Evolutionary conservation across 1,284 basidiomycete species (phyloP).

Genomic region (Irpex lacteus): DNA sequence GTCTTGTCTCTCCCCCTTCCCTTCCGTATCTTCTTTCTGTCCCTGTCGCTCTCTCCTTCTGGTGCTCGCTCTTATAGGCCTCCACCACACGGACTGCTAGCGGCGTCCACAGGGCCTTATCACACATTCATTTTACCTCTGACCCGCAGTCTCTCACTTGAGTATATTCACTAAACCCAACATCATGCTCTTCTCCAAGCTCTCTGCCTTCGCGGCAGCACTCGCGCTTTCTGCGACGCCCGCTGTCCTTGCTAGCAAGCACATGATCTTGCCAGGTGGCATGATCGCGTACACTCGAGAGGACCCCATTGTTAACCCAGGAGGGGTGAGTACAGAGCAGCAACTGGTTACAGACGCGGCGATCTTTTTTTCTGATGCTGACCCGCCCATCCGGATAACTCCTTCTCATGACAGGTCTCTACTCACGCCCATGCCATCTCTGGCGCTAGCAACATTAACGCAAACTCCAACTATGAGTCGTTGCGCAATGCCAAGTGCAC

Average conservation of each 20-base stretch:
- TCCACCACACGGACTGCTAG: constrained; percentile 8
- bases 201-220: constrained; percentile 19
- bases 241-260: constrained; percentile 25
- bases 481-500: constrained; percentile 23
- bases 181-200: constrained; percentile 15
- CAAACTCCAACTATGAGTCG: constrained; percentile 20
- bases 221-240: constrained; percentile 20
- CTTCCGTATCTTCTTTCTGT: constrained; percentile 7
- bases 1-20: constrained; percentile 2
- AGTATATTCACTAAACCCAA: background rate
- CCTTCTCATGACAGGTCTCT: constrained; percentile 13
- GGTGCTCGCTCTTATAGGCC: constrained; percentile 3
- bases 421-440: constrained; percentile 29
- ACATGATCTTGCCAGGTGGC: constrained; percentile 27
- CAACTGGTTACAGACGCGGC: too few relatives aligned
- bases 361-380: too few relatives aligned
- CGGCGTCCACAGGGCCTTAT: constrained; percentile 7
- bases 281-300: constrained; percentile 23
- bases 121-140: constrained; percentile 17
- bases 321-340: constrained; percentile 14
- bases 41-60: constrained; percentile 6
- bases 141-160: constrained; percentile 17
- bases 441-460: constrained; percentile 24
- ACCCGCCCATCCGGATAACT: too few relatives aligned
- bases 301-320: constrained; percentile 29